Percentiles rank a stretch among this genome's conserved stretches.
Conservation (phyloP, 2,329 filamentous ascomycete species). For the Incumbomyces delicatus region DNA sequence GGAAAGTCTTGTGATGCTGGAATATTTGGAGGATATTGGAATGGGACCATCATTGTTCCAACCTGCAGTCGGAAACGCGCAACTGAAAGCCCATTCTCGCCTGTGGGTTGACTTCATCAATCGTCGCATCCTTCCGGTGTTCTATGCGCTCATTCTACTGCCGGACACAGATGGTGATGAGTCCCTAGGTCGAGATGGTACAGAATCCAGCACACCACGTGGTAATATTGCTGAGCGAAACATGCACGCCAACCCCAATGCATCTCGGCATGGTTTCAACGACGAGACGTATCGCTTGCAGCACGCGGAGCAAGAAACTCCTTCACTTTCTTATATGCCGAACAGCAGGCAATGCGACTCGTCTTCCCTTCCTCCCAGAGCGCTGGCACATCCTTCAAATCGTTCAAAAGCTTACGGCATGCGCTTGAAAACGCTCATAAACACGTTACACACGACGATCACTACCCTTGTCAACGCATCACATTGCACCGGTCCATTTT, state of each 20-base stretch:
- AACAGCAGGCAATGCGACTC: background rate
- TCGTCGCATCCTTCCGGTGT: constrained; percentile 62
- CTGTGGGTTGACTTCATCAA: constrained; percentile 79
- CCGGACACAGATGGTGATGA: constrained; percentile 8
- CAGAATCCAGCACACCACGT: constrained; percentile 5
- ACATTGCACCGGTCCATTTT: constrained; percentile 56
- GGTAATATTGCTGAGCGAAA: background rate
- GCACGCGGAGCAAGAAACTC: no score
- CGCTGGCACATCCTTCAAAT: background rate
- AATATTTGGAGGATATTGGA: constrained; percentile 74
- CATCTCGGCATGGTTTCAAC: background rate
- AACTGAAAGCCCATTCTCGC: constrained; percentile 61
- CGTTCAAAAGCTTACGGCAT: constrained; percentile 3
- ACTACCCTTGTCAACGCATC: constrained; percentile 50
- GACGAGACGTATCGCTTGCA: background rate
- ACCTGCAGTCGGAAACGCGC: constrained; percentile 43
- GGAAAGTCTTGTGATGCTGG: constrained; percentile 71
- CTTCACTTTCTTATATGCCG: background rate
- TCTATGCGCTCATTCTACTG: constrained; percentile 58
- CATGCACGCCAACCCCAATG: background rate
- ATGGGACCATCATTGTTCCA: constrained; percentile 54
- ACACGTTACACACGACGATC: constrained; percentile 52
- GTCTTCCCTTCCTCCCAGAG: background rate
- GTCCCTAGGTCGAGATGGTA: background rate
- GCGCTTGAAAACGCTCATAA: constrained; percentile 16